phyloP scores from a whole-genome alignment of 495 filamentous ascomycete species.

The Daldinia concentrica region DNA sequence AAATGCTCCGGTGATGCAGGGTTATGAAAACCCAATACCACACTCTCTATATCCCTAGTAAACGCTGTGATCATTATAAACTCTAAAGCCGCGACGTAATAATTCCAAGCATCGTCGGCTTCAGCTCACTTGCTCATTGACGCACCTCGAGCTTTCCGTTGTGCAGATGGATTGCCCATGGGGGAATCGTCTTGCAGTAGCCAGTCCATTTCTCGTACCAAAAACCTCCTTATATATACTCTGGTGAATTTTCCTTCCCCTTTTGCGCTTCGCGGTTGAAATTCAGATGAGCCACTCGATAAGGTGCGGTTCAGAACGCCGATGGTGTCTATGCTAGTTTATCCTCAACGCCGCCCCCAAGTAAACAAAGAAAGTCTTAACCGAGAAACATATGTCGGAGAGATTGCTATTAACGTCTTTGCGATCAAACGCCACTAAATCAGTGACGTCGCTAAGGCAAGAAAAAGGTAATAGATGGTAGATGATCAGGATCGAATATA shows the following conservation, averaged over 20 bases:
- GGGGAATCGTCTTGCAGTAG: slow-evolving; percentile 27
- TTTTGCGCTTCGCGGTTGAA: slow-evolving; percentile 37
- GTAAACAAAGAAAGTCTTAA: slow-evolving; percentile 46
- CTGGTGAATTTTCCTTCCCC: slow-evolving; percentile 27
- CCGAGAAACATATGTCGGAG: slow-evolving; percentile 41
- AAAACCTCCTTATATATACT: slow-evolving; percentile 42
- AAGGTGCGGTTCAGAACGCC: slow-evolving; percentile 45
- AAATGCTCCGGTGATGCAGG: slow-evolving; percentile 24
- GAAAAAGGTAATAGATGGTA: slow-evolving; percentile 20
- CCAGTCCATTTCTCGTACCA: slow-evolving; percentile 25
- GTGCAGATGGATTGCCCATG: slow-evolving; percentile 22
- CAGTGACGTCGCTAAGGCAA: slow-evolving; percentile 23
- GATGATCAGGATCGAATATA: slow-evolving; percentile 27
- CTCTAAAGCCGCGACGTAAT: slow-evolving; percentile 18
- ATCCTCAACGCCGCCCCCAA: slow-evolving; percentile 48
- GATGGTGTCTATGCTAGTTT: slow-evolving; percentile 50
- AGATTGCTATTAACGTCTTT: slow-evolving; percentile 42
- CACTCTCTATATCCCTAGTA: slow-evolving; percentile 24
- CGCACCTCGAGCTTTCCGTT: slow-evolving; percentile 30
- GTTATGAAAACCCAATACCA: slow-evolving; percentile 20
- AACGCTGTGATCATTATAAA: slow-evolving; percentile 36
- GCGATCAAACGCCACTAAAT: slow-evolving; percentile 17
- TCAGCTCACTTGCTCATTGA: slow-evolving; percentile 15
- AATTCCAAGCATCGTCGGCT: slow-evolving; percentile 16
- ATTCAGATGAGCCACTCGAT: slow-evolving; percentile 43